Base-by-base conservation (phyloP, 192 early-diverging fungal genomes). In the Polychytrium aggregatum region DNA sequence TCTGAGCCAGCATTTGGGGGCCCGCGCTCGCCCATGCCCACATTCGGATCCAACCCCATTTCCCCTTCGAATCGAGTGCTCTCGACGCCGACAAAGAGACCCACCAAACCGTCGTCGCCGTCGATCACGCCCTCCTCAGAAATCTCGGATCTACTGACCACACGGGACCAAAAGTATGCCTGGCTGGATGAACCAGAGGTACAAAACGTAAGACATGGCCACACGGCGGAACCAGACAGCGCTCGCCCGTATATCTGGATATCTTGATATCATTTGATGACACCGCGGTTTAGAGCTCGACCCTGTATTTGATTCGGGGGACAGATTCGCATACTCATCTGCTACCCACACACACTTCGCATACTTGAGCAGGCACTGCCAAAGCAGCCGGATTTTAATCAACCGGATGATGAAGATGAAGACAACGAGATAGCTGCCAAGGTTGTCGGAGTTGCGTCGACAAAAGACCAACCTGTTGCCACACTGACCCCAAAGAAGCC, bases 161-260 rank as follows among this genome's bases (percentile, higher is more conserved):
- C 21, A 22, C 54, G 64, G 26, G 64, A 67, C 35, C 41, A 49
- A 35, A 52, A 50, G 24, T 62, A 67, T 45, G 57, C 57, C 6
- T 60, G 63, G 63, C 33, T 43, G n/a, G 63, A 65, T 27, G 63
- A 59, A 14, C 49, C 36, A 17, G 40, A 56, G 28, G 53, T n/a
- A n/a, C n/a, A n/a, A n/a, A n/a, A n/a, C n/a, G n/a, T n/a, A n/a
- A n/a, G n/a, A n/a, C n/a, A n/a, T n/a, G n/a, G n/a, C n/a, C n/a
- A n/a, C n/a, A n/a, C n/a, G n/a, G n/a, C n/a, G n/a, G n/a, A n/a
- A n/a, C n/a, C n/a, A n/a, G n/a, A n/a, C n/a, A n/a, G n/a, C n/a
- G n/a, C n/a, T n/a, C n/a, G n/a, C n/a, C n/a, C n/a, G n/a, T n/a
- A n/a, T n/a, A n/a, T n/a, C n/a, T n/a, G n/a, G n/a, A n/a, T n/a